Percentiles rank a stretch among this genome's conserved stretches.
These are phyloP conservation scores for Fusarium equiseti DNA, from an alignment of 2,329 filamentous ascomycete species.

Conservation along the genomic window DNA sequence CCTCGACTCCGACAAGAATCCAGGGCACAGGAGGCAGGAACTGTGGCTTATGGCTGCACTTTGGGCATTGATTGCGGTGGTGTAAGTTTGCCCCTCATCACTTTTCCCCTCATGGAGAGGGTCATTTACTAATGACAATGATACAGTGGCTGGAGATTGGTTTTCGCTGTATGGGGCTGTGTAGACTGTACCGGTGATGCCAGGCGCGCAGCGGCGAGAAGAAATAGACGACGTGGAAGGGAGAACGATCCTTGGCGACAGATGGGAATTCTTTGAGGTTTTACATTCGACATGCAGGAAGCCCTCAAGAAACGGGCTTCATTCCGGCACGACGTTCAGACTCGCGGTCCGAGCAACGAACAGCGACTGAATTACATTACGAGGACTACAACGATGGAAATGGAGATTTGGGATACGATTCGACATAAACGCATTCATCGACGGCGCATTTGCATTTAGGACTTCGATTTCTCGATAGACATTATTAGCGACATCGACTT, in stretches of 20 bases:
- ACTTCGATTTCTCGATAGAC: conserved; percentile 1
- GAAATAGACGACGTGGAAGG: conserved; percentile 26
- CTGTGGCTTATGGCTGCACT: conserved; percentile 39
- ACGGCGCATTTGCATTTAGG: conserved; percentile 19
- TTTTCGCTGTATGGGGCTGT: conserved; percentile 50
- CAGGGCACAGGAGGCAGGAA: conserved; percentile 32
- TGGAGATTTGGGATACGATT: not conserved
- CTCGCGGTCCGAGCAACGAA: not conserved
- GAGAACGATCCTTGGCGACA: conserved; percentile 41
- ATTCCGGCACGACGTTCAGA: not conserved
- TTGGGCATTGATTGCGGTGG: conserved; percentile 41
- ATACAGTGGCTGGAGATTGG: conserved; percentile 44
- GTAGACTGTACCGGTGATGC: conserved; percentile 46
- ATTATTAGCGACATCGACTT: not conserved
- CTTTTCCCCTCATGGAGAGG: not conserved
- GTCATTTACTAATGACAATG: conserved; percentile 7
- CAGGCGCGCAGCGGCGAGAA: conserved; percentile 36
- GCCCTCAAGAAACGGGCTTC: not conserved
- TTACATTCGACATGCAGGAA: not conserved
- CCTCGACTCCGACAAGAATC: conserved; percentile 10
- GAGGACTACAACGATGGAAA: not conserved
- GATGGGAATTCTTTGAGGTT: conserved; percentile 36
- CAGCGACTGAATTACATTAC: conserved; percentile 12
- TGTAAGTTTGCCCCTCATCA: conserved; percentile 40
- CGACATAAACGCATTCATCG: conserved; percentile 15